These are phyloP conservation scores for Setomelanomma holmii DNA, from an alignment of 2,329 filamentous ascomycete genomes.

Conservation along the genomic window DNA sequence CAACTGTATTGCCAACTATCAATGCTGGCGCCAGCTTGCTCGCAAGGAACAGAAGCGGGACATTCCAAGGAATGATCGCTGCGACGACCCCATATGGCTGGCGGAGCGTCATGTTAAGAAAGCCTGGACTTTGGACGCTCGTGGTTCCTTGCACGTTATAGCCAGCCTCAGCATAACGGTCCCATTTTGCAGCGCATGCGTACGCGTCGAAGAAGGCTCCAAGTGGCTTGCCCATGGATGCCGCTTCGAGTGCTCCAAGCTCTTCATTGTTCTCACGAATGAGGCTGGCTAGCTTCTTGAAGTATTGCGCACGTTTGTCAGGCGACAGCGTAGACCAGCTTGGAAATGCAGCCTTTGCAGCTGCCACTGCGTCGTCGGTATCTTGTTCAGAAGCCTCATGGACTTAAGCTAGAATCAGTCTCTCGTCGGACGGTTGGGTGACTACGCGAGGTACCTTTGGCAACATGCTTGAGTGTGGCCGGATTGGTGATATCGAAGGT, in stretches of 20 bases:
- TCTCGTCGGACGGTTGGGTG: background rate
- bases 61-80: conserved; percentile 73
- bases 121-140: conserved; percentile 56
- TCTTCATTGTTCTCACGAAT: conserved; percentile 84
- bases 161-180: conserved; percentile 75
- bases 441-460: conserved; percentile 64
- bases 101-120: conserved; percentile 71
- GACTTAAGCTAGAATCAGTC: conserved; percentile 25
- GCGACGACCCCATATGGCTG: conserved; percentile 82
- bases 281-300: conserved; percentile 71
- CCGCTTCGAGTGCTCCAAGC: conserved; percentile 79
- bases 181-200: conserved; percentile 78
- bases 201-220: conserved; percentile 80
- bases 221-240: conserved; percentile 86
- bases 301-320: conserved; percentile 33
- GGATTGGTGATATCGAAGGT: conserved; percentile 76
- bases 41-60: conserved; percentile 36
- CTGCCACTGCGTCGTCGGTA: conserved; percentile 74
- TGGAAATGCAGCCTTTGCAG: conserved; percentile 71
- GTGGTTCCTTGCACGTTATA: conserved; percentile 84
- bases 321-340: conserved; percentile 69
- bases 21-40: conserved; percentile 39
- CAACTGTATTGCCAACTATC: conserved; percentile 44
- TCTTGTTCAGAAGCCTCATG: conserved; percentile 50
- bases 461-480: conserved; percentile 81